Evolutionary conservation across 164 flowering plant genomes (phyloP).

Genomic region (Liriodendron chinense): DNA sequence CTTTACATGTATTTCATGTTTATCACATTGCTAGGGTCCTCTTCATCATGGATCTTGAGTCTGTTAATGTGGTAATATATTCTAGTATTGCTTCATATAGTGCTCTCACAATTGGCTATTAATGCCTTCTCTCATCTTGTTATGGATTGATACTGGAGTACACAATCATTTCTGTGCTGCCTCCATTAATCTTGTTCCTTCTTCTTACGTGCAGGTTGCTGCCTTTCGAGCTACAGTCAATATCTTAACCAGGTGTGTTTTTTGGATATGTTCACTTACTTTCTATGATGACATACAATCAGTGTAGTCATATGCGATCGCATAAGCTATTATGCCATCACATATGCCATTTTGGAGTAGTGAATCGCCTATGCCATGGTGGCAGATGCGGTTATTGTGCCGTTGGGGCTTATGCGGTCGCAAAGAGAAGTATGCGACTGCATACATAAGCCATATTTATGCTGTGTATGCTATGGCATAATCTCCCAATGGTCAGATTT

Average conservation of each 20-base stretch:
- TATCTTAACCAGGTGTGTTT: conserved; percentile 76
- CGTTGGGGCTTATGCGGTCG: no score
- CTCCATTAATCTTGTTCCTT: background rate
- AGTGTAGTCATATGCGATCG: no score
- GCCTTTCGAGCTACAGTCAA: conserved; percentile 99
- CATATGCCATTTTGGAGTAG: no score
- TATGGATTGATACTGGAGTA: background rate
- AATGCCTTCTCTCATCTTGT: background rate
- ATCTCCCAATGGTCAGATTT: no score
- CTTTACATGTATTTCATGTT: background rate
- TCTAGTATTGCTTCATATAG: background rate
- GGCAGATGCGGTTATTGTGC: no score
- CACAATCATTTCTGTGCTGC: background rate
- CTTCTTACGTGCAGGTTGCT: conserved; percentile 69
- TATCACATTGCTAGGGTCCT: background rate
- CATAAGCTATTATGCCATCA: no score
- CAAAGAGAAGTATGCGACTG: no score
- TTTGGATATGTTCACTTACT: background rate
- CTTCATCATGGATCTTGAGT: background rate
- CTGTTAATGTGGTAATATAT: background rate
- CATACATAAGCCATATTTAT: no score
- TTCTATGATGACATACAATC: no score
- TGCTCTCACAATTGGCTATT: background rate
- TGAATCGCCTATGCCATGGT: no score
- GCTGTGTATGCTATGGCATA: no score